Evolutionary conservation across 495 filamentous ascomycete species (phyloP).

Genomic region (Aspergillus egyptiacus): DNA sequence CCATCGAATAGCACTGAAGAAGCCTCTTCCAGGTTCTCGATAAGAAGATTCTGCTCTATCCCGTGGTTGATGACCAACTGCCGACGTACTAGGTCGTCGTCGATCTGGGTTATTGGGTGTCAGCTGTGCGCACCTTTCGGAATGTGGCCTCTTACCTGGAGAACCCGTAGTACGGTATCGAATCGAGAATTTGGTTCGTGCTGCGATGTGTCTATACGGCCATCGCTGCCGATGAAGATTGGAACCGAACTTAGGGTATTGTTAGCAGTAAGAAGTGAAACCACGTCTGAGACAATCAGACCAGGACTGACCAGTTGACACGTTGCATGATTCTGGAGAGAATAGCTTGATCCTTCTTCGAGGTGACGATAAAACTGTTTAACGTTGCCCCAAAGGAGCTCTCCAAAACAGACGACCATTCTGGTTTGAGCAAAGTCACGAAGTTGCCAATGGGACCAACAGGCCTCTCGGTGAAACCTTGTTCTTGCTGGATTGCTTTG

Average conservation of each 20-base stretch:
- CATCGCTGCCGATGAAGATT: constrained; percentile 59
- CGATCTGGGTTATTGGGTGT: constrained; percentile 49
- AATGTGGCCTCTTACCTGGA: constrained; percentile 47
- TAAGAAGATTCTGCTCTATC: constrained; percentile 80
- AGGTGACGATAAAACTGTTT: constrained; percentile 74
- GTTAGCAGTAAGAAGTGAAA: constrained; percentile 19
- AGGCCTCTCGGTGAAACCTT: constrained; percentile 60
- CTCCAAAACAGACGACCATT: constrained; percentile 84
- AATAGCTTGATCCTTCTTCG: constrained; percentile 58
- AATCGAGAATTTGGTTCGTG: constrained; percentile 68
- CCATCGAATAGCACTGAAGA: constrained; percentile 63
- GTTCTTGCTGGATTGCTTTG: constrained; percentile 58
- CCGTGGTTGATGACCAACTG: constrained; percentile 76
- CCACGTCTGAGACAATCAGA: neutral
- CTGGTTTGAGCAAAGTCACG: constrained; percentile 65
- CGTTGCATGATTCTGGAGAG: constrained; percentile 59
- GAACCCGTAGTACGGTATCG: constrained; percentile 69
- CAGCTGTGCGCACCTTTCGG: neutral
- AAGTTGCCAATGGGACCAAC: constrained; percentile 78
- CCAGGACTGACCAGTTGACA: constrained; percentile 42
- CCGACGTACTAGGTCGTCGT: constrained; percentile 68
- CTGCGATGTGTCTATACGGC: constrained; percentile 52
- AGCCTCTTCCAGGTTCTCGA: constrained; percentile 60
- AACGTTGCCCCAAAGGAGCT: constrained; percentile 58
- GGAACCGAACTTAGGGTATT: constrained; percentile 40